These are phyloP conservation scores for Diutina ranongensis DNA, from an alignment of 1,139 yeast species.

Conservation along the genomic window DNA sequence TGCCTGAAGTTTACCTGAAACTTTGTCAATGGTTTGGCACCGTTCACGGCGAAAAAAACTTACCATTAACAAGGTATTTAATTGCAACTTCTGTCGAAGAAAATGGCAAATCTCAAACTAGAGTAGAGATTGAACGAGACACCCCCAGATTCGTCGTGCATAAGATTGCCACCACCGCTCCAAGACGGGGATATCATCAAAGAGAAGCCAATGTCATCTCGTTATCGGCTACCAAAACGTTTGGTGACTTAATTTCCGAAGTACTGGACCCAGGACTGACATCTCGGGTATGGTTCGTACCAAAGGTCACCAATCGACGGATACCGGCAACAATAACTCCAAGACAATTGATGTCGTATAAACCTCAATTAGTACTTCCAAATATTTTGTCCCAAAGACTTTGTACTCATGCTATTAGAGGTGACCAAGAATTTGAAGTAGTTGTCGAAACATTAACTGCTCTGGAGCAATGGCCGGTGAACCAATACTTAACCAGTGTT, in stretches of 20 bases:
- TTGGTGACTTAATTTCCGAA: conserved; percentile 17
- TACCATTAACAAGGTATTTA: background rate
- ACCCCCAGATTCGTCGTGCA: conserved; percentile 45
- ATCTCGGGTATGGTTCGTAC: conserved; percentile 30
- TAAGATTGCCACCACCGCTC: conserved; percentile 18
- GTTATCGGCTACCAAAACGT: conserved; percentile 18
- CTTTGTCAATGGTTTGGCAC: conserved; percentile 4
- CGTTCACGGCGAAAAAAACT: background rate
- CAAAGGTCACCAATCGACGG: conserved; percentile 15
- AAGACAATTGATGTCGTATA: conserved; percentile 19
- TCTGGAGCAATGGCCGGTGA: conserved; percentile 18
- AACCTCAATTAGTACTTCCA: conserved; percentile 21
- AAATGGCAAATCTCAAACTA: background rate
- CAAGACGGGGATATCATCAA: conserved; percentile 9
- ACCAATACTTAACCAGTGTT: background rate
- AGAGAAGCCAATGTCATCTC: conserved; percentile 10
- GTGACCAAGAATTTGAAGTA: conserved; percentile 16
- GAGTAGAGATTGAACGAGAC: conserved; percentile 36
- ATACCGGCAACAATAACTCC: conserved; percentile 17
- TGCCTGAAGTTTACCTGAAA: conserved; percentile 1
- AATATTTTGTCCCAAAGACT: conserved; percentile 16
- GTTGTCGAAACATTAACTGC: conserved; percentile 21
- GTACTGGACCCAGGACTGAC: conserved; percentile 12
- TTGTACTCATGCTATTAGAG: conserved; percentile 21
- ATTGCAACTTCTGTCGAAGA: background rate